Evolutionary conservation across 176 grass and related monocot species (phyloP).

Genomic region (Avena sativa): DNA sequence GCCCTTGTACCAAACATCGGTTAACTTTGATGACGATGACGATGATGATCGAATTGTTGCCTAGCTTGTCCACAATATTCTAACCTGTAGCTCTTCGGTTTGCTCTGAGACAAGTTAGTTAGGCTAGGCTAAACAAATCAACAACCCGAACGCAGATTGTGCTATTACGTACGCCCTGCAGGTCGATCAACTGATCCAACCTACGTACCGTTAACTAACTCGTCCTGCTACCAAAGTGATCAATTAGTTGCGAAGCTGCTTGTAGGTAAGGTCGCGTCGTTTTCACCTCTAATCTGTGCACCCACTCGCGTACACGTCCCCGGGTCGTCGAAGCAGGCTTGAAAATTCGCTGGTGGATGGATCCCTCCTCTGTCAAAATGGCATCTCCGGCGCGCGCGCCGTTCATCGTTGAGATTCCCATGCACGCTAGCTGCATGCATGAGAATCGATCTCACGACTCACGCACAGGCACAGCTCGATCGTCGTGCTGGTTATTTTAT

Average conservation of each 20-base stretch:
- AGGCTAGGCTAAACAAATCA: constrained; percentile 28
- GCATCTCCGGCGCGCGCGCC: constrained; percentile 45
- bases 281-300: constrained; percentile 1
- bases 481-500: background rate
- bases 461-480: background rate
- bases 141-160: constrained; percentile 32
- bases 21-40: background rate
- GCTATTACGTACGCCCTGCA: background rate
- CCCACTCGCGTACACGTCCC: background rate
- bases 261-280: background rate
- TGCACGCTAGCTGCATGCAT: background rate
- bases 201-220: background rate
- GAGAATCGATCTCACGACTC: constrained; percentile 29
- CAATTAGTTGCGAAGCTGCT: background rate
- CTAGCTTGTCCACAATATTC: constrained; percentile 32
- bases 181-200: background rate
- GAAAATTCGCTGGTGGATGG: constrained; percentile 1
- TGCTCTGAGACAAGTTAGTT: background rate
- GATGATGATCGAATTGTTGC: background rate
- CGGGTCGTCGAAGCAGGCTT: background rate
- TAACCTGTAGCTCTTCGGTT: constrained; percentile 41
- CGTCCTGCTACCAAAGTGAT: background rate
- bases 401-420: constrained; percentile 44
- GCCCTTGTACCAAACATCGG: constrained; percentile 43
- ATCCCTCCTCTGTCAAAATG: constrained; percentile 7